phyloP scores from a whole-genome alignment of 2,329 filamentous ascomycete genomes.

The Cephalotrichum gorgonifer region DNA sequence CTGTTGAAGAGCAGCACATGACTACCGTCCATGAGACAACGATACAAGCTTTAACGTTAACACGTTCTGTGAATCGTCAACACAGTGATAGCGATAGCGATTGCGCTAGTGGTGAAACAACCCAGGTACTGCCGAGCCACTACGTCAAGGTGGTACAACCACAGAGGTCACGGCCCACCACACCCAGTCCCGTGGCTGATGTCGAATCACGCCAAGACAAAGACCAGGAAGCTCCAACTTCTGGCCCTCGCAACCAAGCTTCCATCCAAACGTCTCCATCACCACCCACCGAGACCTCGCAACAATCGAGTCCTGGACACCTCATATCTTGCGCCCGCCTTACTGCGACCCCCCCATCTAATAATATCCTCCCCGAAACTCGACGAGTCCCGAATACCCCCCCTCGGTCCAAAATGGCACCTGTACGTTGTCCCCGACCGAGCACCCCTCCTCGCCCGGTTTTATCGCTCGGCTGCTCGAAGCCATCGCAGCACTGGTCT shows the following conservation, averaged over 20 bases:
- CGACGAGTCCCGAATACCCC: conserved; percentile 7
- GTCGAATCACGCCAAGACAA: conserved; percentile 1
- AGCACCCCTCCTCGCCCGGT: conserved; percentile 8
- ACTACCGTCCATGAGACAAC: too few species aligned
- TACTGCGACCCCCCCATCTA: neutral
- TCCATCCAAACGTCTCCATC: conserved; percentile 2
- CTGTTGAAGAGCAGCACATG: too few species aligned
- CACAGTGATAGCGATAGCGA: too few species aligned
- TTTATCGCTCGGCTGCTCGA: neutral
- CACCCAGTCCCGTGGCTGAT: neutral
- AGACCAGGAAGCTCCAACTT: conserved; percentile 1
- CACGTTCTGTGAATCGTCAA: too few species aligned
- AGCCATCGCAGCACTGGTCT: neutral
- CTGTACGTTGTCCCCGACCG: conserved; percentile 33
- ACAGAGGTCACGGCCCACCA: neutral
- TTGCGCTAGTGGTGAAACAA: neutral
- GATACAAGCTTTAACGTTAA: too few species aligned
- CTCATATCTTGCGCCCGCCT: neutral
- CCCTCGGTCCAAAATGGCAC: conserved; percentile 37
- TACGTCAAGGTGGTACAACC: conserved; percentile 1
- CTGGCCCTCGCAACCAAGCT: conserved; percentile 2
- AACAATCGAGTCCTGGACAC: neutral
- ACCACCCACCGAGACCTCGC: neutral
- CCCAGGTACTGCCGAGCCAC: neutral
- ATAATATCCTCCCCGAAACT: neutral